Evolutionary conservation across 768 basidiomycete species (phyloP).

Genomic region (Mycena albidolilacea): DNA sequence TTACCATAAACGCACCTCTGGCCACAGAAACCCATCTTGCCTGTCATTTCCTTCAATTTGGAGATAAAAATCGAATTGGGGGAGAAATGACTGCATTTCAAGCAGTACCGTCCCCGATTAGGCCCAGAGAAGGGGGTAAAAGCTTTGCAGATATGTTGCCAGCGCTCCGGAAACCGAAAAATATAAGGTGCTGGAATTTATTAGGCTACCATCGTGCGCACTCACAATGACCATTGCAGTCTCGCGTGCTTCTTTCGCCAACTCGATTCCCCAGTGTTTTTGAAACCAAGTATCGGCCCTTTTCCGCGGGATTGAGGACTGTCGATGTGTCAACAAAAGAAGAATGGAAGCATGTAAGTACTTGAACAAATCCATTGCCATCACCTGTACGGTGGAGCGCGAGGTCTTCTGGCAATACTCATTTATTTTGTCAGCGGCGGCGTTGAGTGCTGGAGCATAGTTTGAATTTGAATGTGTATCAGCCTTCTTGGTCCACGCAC

Average conservation of each 20-base stretch:
- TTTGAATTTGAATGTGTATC: conserved; percentile 36
- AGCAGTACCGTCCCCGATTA: too few relatives aligned
- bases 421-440: conserved; percentile 45
- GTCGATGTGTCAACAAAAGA: background rate
- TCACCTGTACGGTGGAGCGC: conserved; percentile 39
- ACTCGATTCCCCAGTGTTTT: conserved; percentile 1
- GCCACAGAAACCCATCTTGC: too few relatives aligned
- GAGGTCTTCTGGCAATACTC: conserved; percentile 50
- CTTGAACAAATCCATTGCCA: conserved; percentile 47
- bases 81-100: too few relatives aligned
- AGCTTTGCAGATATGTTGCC: too few relatives aligned
- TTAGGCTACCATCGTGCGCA: background rate
- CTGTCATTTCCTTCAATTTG: too few relatives aligned
- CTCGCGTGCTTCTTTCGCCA: background rate
- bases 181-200: background rate
- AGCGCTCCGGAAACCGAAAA: background rate
- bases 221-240: background rate
- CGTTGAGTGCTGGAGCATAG: conserved; percentile 44
- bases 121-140: too few relatives aligned
- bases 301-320: background rate
- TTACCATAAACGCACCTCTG: too few relatives aligned
- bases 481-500: conserved; percentile 43
- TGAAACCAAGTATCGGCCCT: conserved; percentile 1
- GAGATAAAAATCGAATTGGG: too few relatives aligned
- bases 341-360: background rate